phyloP scores from a whole-genome alignment of 768 basidiomycete genomes.

The Xanthoconium purpureum region DNA sequence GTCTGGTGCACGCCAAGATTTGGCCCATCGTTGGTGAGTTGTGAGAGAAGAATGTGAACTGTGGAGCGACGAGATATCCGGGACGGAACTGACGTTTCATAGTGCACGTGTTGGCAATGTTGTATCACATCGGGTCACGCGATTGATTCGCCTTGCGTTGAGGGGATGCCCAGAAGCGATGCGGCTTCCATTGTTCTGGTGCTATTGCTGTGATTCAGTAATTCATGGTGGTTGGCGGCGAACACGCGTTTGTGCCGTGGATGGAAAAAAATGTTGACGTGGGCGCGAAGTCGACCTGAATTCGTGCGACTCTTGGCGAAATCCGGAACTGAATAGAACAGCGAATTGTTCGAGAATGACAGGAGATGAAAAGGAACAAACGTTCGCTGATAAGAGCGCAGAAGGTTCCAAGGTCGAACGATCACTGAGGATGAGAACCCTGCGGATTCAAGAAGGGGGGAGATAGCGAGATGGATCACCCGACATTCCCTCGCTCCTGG shows the following conservation, averaged over 20 bases:
- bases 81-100: conserved; percentile 25
- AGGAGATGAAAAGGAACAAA: background rate
- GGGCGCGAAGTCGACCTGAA: background rate
- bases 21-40: conserved; percentile 29
- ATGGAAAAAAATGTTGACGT: background rate
- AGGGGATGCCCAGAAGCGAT: conserved; percentile 25
- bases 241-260: conserved; percentile 23
- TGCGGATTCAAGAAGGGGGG: too few species aligned
- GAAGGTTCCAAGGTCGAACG: conserved; percentile 16
- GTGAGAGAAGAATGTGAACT: conserved; percentile 13
- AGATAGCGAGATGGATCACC: conserved; percentile 1
- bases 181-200: conserved; percentile 19
- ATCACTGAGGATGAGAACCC: conserved; percentile 2
- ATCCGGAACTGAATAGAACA: conserved; percentile 9
- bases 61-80: conserved; percentile 25
- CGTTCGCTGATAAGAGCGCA: conserved; percentile 12
- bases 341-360: conserved; percentile 10
- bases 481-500: background rate
- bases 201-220: conserved; percentile 17
- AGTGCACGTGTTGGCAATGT: conserved; percentile 28
- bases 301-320: conserved; percentile 9
- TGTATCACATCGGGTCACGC: conserved; percentile 29
- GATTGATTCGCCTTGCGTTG: conserved; percentile 25
- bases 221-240: conserved; percentile 12
- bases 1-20: conserved; percentile 23